Evolutionary conservation across 495 filamentous ascomycete genomes (phyloP), one percentile per base, ranked within the genome.

Genomic region (Hypoxylon cercidicola): DNA sequence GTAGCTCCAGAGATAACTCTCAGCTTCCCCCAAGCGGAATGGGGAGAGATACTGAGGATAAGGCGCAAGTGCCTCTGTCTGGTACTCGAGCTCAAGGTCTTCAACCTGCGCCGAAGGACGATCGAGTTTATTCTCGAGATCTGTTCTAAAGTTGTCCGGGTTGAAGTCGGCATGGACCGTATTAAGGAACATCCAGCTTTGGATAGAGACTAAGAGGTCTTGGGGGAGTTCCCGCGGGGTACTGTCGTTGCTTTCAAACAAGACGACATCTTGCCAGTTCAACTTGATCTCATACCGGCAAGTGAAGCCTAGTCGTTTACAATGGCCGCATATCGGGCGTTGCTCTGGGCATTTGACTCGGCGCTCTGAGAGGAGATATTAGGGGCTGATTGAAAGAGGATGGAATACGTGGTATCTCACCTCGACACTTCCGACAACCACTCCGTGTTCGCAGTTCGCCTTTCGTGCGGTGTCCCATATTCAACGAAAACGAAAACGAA

Each of bases 281-380:
- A 68, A 16, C 13, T 55, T 62, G 19, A 63, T n/a, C 49, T 68
- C 58, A 18, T 68, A 68, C n/a, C 64, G 59, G 21, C 64, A 68
- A 30, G 44, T 41, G 32, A 68, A 68, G 23, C 59, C 59, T 19
- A 68, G 32, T 10, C 64, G 47, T 59, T 39, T 30, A 16, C 64
- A 68, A 46, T 62, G 58, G 4, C 59, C 20, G 39, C 58, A 68
- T 44, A 59, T 49, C 0, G 64, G 64, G 10, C 48, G 58, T 16
- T 68, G 53, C 43, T 68, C 64, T 15, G 59, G 59, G 28, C 58
- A 68, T 58, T 68, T 68, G 21, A 68, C 64, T 10, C 64, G 58
- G n/a, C 64, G 41, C 21, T 68, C 59, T 62, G 16, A 28, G 15
- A 37, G 16, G 6, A 41, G 6, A 25, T 30, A 41, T 66, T 21